Percentiles rank a stretch among this genome's conserved stretches.
Conservation (phyloP, 495 filamentous ascomycete species). For the Aspergillus ostianus region DNA sequence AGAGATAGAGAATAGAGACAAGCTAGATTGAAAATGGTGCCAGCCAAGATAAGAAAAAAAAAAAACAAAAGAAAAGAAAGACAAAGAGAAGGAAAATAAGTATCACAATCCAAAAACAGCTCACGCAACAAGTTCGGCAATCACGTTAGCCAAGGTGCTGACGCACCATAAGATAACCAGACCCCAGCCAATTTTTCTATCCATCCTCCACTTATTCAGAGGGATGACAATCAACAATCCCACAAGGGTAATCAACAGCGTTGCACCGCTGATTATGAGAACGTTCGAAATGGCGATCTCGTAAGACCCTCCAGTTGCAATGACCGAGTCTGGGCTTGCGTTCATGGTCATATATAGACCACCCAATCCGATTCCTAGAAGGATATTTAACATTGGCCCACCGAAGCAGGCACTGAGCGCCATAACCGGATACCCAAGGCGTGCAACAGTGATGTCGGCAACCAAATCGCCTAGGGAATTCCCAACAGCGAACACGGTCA, state of each 20-base stretch:
- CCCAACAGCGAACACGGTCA: conserved; percentile 96
- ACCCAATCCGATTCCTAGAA: conserved; percentile 87
- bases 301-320: conserved; percentile 53
- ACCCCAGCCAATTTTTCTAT: conserved; percentile 74
- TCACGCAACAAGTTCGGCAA: conserved; percentile 62
- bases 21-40: background rate
- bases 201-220: conserved; percentile 87
- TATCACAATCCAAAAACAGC: background rate
- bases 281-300: conserved; percentile 80
- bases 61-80: background rate
- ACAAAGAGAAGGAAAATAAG: background rate
- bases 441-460: conserved; percentile 89
- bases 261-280: conserved; percentile 75
- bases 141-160: conserved; percentile 81
- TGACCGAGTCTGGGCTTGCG: conserved; percentile 17
- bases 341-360: conserved; percentile 80
- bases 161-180: conserved; percentile 80
- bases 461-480: conserved; percentile 95
- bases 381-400: conserved; percentile 95
- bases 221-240: conserved; percentile 79
- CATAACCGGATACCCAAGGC: conserved; percentile 95
- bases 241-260: conserved; percentile 76
- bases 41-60: background rate
- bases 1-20: background rate
- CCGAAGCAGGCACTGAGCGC: conserved; percentile 92